phyloP scores from a whole-genome alignment of 2,329 filamentous ascomycete genomes.

The Neofusicoccum parvum region DNA sequence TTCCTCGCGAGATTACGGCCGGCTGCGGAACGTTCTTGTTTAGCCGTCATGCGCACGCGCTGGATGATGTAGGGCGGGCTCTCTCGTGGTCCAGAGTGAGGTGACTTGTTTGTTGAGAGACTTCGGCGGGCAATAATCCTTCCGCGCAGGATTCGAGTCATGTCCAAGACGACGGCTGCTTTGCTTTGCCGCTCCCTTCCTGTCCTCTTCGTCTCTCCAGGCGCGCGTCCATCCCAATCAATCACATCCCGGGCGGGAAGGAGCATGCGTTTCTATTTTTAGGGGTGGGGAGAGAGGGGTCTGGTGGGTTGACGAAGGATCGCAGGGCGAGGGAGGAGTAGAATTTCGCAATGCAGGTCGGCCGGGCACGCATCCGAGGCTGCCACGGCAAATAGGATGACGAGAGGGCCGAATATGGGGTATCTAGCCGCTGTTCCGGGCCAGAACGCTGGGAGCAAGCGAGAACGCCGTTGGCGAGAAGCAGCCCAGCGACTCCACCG shows the following conservation, averaged over 20 bases:
- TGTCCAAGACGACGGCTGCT: not conserved
- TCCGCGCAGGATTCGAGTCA: constrained; percentile 11
- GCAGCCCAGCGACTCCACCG: not conserved
- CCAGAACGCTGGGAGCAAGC: constrained; percentile 9
- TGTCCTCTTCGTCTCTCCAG: not conserved
- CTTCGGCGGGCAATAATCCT: constrained; percentile 1
- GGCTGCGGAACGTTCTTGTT: not conserved
- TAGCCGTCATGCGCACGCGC: not conserved
- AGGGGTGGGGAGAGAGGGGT: not conserved
- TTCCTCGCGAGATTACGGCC: not conserved
- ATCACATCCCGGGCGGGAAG: not conserved
- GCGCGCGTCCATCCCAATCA: not conserved
- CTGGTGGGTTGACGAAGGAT: not conserved
- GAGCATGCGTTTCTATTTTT: not conserved
- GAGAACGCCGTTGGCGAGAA: not conserved
- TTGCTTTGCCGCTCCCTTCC: not conserved
- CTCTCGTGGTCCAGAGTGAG: not conserved
- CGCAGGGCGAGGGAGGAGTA: not conserved
- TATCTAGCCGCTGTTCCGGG: constrained; percentile 15
- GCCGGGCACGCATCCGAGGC: not conserved
- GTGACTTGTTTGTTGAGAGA: constrained; percentile 2
- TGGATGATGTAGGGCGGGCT: not conserved
- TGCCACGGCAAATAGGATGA: not conserved
- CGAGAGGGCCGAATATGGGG: constrained; percentile 8
- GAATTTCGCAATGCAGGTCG: not conserved